Evolutionary conservation across 345 rosid genomes (phyloP).

Genomic region (Eucalyptus microcorys): DNA sequence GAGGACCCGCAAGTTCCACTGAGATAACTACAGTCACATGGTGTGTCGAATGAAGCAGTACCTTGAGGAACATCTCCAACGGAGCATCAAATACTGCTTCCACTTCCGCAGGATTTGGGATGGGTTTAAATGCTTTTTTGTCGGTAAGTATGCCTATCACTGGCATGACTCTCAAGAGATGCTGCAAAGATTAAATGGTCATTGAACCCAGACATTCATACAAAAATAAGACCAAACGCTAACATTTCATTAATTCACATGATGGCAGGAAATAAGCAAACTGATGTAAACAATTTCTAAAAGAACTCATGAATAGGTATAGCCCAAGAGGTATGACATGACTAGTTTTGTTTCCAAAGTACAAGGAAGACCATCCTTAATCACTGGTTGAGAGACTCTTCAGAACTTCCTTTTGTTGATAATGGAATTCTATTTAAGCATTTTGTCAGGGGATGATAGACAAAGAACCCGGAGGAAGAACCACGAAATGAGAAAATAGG

Average conservation of each 20-base stretch:
- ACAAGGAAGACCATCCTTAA: not conserved
- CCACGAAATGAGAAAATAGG: not conserved
- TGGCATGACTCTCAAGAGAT: slow-evolving; percentile 81
- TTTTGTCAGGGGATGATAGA: not conserved
- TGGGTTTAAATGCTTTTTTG: slow-evolving; percentile 40
- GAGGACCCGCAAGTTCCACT: not conserved
- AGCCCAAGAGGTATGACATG: not conserved
- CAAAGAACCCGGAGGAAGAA: not conserved
- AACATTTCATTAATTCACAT: not conserved
- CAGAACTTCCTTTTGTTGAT: not conserved
- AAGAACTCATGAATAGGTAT: not conserved
- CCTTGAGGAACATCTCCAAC: slow-evolving; percentile 90
- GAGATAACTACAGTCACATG: not conserved
- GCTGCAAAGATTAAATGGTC: slow-evolving; percentile 28
- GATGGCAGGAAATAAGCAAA: not conserved
- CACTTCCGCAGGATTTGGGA: slow-evolving; percentile 75
- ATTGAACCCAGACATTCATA: not conserved
- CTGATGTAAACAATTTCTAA: not conserved
- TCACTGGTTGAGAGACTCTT: not conserved
- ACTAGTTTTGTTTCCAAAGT: not conserved
- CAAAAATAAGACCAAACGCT: not conserved
- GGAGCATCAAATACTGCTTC: slow-evolving; percentile 87
- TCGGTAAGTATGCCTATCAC: slow-evolving; percentile 66
- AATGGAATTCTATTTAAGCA: not conserved
- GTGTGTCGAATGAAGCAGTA: not conserved